Base-by-base conservation (phyloP, 164 flowering plant species). In the Chimonanthus salicifolius region DNA sequence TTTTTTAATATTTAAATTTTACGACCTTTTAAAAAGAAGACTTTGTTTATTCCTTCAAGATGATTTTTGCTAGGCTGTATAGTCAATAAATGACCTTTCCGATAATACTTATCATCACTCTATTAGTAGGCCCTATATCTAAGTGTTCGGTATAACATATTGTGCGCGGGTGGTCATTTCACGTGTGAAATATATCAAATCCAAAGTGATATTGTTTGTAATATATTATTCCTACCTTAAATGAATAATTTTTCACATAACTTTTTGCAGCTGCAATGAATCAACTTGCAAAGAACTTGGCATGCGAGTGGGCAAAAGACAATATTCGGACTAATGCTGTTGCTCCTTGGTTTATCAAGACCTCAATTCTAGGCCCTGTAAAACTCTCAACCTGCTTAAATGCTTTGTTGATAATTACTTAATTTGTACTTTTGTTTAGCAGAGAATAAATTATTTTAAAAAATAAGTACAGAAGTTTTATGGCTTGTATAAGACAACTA, bases 231-330 rank as follows among this genome's bases (percentile, higher is more conserved):
- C 5, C 13, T 9, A 11, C 47, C 6, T 4, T 44, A n/a, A 6
- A 54, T 54, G 60, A 54, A 6, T 33, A 3, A 11, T 65, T 44
- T 33, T 47, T n/a, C 11, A 10, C 15, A 6, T 65, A 9, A 4
- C 44, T 10, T 70, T n/a, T 82, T 54, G 54, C 81, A 92, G 98
- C 81, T 45, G 94, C 94, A 60, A 83, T 89, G 46, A 91, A 92
- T 82, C 96, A 89, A 64, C 79, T 89, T 10, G 82, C 98, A 4
- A 88, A 75, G 80, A 85, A 82, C 64, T 78, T 92, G 82, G 94
- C 98, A 49, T 91, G 94, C 74, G 98, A 91, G 78, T 92, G 96
- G 94, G 96, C 94, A 48, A 87, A 86, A 74, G 98, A 93, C 81
- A 87, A 86, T 69, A 90, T 93, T 70, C 79, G 94, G 78, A 74